Base-by-base conservation (phyloP, 2,329 filamentous ascomycete species). In the Hypomyces rosellus region DNA sequence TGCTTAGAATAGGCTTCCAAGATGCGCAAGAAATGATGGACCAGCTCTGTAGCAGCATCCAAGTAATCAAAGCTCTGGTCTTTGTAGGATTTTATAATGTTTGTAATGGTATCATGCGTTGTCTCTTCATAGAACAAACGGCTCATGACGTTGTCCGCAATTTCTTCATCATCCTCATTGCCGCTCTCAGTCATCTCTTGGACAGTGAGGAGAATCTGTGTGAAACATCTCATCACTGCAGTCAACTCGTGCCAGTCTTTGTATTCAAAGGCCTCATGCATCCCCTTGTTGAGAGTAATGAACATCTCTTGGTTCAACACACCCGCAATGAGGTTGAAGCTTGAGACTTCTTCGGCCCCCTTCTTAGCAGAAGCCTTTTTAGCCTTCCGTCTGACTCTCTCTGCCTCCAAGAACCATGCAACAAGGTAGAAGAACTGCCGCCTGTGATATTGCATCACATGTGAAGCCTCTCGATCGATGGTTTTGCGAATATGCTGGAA, bases 121-220 rank as follows among this genome's bases (percentile, higher is more conserved):
- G 88, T 82, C 63, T 97, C 90, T 68, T 99, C 93, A 69, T 99
- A 99, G 66, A 99, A 99, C n/a, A 99, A 89, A 54, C 92, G 88
- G 61, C 87, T 95, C 47, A 96, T 82, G 12, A 95, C 96, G 59
- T 99, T 99, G 65, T 99, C 92, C 1, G 93, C 92, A 65, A 99
- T 97, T 60, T 97, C 93, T 63, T 95, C 87, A 58, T 99, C 89
- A n/a, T 96, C 91, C 55, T 96, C 91, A 30, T 88, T 79, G 1
- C 81, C 78, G 1, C 89, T 93, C 43, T 87, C 82, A 1, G 84
- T 76, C 91, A 99, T 97, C 54, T 95, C 89, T 61, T 96, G 90
- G 2, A 97, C 86, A 0, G 91, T 96, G 22, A 96, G 77, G 16
- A 96, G 75, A 57, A 97, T 93, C 63, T 97, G 91, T 0, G 91